phyloP scores from a whole-genome alignment of 495 filamentous ascomycete species.

The Aspergillus leporis region DNA sequence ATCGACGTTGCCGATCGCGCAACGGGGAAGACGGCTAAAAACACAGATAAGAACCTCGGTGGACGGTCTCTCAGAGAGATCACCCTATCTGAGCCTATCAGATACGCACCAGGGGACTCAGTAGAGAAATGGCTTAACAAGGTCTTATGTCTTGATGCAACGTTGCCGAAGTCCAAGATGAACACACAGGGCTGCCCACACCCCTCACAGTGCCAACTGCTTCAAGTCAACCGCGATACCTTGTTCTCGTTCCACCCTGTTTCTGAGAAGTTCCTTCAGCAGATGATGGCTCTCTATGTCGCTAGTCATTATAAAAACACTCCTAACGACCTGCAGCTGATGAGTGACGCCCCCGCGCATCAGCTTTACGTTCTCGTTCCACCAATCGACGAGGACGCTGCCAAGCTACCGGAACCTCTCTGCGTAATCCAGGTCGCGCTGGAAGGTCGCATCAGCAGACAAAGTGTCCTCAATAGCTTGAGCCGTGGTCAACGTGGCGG shows the following conservation, averaged over 20 bases:
- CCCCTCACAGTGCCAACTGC: conserved; percentile 83
- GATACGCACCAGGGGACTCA: conserved; percentile 85
- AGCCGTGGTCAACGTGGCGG: conserved; percentile 87
- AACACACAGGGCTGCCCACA: conserved; percentile 82
- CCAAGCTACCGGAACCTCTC: conserved; percentile 85
- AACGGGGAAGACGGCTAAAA: conserved; percentile 66
- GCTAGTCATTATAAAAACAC: conserved; percentile 98
- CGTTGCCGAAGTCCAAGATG: conserved; percentile 72
- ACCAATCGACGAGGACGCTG: conserved; percentile 74
- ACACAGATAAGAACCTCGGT: conserved; percentile 59
- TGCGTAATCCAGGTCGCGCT: conserved; percentile 94
- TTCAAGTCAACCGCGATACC: conserved; percentile 94
- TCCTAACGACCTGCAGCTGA: conserved; percentile 94
- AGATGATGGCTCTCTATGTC: conserved; percentile 98
- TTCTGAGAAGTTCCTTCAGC: conserved; percentile 95
- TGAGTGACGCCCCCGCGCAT: conserved; percentile 96
- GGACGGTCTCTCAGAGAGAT: conserved; percentile 89
- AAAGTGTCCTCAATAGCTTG: conserved; percentile 86
- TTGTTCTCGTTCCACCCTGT: conserved; percentile 98
- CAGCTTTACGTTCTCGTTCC: conserved; percentile 94
- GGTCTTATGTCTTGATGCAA: conserved; percentile 90
- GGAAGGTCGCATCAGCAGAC: conserved; percentile 90
- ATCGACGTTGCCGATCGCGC: conserved; percentile 71
- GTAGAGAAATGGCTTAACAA: conserved; percentile 98
- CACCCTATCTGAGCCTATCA: conserved; percentile 88